These are phyloP conservation scores for Mycosphaerella sp. DNA, from an alignment of 2,329 filamentous ascomycete species.

Conservation along the genomic window DNA sequence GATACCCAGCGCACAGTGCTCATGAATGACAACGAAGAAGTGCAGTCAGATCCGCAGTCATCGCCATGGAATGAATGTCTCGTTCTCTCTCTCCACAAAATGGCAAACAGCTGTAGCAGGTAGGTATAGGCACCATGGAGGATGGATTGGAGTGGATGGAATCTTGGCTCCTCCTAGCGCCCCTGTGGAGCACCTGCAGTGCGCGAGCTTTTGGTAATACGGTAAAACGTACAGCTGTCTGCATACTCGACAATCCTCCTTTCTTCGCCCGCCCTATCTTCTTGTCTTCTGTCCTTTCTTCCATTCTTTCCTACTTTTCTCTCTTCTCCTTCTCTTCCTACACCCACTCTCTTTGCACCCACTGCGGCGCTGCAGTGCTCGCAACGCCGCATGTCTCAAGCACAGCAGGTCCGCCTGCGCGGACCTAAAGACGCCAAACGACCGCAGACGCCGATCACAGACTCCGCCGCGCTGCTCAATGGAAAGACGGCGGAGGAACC, in stretches of 20 bases:
- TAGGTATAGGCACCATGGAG: no score
- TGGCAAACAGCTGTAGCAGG: no score
- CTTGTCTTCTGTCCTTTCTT: not conserved
- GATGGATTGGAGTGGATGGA: no score
- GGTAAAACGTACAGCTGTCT: constrained; percentile 3
- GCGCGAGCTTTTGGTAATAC: not conserved
- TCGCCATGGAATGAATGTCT: no score
- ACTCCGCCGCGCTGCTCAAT: constrained; percentile 16
- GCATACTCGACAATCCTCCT: constrained; percentile 7
- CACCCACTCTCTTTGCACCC: not conserved
- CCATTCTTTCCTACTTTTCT: not conserved
- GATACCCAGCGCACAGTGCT: constrained; percentile 5
- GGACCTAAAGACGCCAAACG: constrained; percentile 22
- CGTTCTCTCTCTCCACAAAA: no score
- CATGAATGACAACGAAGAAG: not conserved
- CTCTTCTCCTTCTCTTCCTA: not conserved
- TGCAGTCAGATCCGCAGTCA: no score
- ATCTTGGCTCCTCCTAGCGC: no score
- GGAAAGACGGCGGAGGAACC: constrained; percentile 34
- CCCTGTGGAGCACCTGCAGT: not conserved
- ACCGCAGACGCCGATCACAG: constrained; percentile 20
- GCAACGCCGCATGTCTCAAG: constrained; percentile 9
- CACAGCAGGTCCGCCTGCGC: constrained; percentile 19
- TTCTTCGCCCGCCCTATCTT: not conserved
- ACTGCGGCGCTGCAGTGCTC: not conserved